These are phyloP conservation scores for Boletus tomentosulus DNA, from an alignment of 768 basidiomycete genomes.

Conservation along the genomic window DNA sequence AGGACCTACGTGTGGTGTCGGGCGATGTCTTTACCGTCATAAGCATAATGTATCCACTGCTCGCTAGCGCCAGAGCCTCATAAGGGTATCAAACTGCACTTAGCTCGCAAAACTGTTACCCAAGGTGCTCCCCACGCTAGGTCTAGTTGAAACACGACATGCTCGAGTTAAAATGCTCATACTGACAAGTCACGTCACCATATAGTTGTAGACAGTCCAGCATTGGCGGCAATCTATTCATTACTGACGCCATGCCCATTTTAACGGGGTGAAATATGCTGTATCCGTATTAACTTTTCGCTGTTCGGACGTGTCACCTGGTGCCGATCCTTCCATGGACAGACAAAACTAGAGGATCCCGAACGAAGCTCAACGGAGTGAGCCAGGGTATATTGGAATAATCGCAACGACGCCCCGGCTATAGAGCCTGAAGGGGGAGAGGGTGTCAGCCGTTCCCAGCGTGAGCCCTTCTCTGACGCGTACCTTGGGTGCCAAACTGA, in stretches of 20 bases:
- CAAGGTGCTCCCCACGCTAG: not conserved
- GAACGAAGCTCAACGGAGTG: not conserved
- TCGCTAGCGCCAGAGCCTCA: too few relatives aligned
- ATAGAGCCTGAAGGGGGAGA: slow-evolving; percentile 13
- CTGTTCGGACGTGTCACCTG: too few relatives aligned
- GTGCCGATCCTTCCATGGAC: too few relatives aligned
- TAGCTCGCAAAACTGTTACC: not conserved
- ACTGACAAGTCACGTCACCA: not conserved
- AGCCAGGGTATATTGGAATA: too few relatives aligned
- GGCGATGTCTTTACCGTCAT: too few relatives aligned
- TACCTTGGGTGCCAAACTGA: slow-evolving; percentile 88
- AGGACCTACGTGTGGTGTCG: too few relatives aligned
- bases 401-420: not conserved
- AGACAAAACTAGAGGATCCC: not conserved
- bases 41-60: too few relatives aligned
- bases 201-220: not conserved
- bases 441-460: not conserved
- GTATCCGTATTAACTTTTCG: too few relatives aligned
- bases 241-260: too few relatives aligned
- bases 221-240: not conserved
- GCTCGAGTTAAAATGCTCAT: not conserved
- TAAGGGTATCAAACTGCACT: too few relatives aligned
- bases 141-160: not conserved
- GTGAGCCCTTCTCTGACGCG: not conserved
- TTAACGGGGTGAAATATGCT: too few relatives aligned